A percentile compares a stretch with the other conserved stretches of the same genome.
Conservation (phyloP, 2,329 filamentous ascomycete species). For the Fonsecaea erecta region DNA sequence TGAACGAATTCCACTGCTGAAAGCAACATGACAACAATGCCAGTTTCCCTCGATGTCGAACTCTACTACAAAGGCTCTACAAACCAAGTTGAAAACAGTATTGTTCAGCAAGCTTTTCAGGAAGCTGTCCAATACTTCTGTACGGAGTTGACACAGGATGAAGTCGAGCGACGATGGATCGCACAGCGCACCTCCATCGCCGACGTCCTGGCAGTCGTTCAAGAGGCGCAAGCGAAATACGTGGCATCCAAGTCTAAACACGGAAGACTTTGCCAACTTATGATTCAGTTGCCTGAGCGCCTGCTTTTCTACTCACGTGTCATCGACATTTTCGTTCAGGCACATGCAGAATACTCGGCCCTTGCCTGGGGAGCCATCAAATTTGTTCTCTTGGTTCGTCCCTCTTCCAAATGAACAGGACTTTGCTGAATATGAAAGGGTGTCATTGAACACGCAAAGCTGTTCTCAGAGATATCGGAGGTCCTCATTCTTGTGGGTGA, state of each 20-base stretch:
- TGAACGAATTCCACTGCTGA: no score
- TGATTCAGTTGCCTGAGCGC: neutral
- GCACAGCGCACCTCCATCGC: neutral
- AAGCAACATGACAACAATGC: no score
- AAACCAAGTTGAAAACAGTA: no score
- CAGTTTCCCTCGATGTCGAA: no score
- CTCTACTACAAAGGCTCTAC: no score
- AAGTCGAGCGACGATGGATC: neutral
- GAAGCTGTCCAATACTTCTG: neutral
- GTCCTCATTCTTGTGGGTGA: constrained; percentile 32
- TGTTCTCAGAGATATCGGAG: constrained; percentile 28
- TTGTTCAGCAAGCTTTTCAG: neutral
- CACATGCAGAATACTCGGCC: constrained; percentile 42
- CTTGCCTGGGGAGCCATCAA: constrained; percentile 42
- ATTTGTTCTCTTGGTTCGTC: constrained; percentile 26
- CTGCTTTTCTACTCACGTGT: constrained; percentile 35
- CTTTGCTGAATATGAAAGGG: constrained; percentile 15
- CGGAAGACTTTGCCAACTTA: neutral
- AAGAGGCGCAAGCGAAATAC: neutral
- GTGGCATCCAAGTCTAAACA: neutral
- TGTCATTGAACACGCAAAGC: constrained; percentile 33
- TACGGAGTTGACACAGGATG: neutral
- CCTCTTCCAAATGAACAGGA: no score
- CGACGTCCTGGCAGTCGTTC: neutral
- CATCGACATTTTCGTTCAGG: constrained; percentile 39